These are phyloP conservation scores for Xylariaceae sp. DNA, from an alignment of 2,329 filamentous ascomycete genomes.

Conservation along the genomic window DNA sequence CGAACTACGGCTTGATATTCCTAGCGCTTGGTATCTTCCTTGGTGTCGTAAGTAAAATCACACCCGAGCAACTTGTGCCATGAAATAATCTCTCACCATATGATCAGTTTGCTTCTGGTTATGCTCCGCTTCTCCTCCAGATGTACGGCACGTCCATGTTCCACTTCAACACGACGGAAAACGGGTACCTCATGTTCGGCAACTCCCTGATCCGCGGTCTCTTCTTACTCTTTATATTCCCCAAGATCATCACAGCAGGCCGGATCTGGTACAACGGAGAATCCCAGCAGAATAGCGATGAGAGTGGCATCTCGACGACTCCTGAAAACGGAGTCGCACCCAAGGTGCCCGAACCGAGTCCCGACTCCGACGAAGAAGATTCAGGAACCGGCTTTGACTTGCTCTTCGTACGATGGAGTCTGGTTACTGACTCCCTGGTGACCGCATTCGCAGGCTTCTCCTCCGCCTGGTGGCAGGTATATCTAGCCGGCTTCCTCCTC, in stretches of 20 bases:
- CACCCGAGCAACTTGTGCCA: background rate
- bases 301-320: background rate
- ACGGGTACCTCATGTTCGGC: constrained; percentile 52
- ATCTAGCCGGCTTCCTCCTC: constrained; percentile 57
- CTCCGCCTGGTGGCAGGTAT: constrained; percentile 61
- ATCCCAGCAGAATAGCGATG: background rate
- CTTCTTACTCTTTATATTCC: constrained; percentile 52
- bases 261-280: constrained; percentile 33
- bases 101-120: constrained; percentile 56
- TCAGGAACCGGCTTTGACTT: constrained; percentile 52
- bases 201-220: constrained; percentile 50
- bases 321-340: constrained; percentile 25
- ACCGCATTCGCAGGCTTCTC: constrained; percentile 60
- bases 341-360: constrained; percentile 25
- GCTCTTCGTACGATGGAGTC: constrained; percentile 59
- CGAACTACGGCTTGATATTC: constrained; percentile 58
- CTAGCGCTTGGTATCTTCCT: constrained; percentile 62
- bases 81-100: constrained; percentile 3
- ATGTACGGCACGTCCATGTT: constrained; percentile 54
- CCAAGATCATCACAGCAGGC: constrained; percentile 46
- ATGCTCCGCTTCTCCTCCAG: constrained; percentile 57
- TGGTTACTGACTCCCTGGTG: constrained; percentile 59
- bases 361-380: constrained; percentile 27
- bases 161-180: constrained; percentile 50
- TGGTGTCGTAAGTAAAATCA: constrained; percentile 46